phyloP scores from a whole-genome alignment of 306 rosid genomes.

The Psophocarpus tetragonolobus region DNA sequence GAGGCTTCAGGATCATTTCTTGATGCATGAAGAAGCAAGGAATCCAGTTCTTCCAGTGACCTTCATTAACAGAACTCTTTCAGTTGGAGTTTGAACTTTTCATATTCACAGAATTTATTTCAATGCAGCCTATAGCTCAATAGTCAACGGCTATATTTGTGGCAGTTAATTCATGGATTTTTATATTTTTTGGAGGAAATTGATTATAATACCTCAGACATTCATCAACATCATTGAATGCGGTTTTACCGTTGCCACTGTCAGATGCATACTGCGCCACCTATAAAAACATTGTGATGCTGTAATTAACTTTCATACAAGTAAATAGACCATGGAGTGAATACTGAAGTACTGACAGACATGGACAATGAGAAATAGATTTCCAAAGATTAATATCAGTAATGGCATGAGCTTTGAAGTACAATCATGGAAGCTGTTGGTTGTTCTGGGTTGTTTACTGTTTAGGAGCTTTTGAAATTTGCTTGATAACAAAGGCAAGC shows the following conservation, averaged over 20 bases:
- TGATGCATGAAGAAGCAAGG: conserved; percentile 70
- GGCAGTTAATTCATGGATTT: background rate
- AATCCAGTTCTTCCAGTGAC: conserved; percentile 90
- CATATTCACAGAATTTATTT: conserved; percentile 5
- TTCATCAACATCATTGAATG: conserved; percentile 65
- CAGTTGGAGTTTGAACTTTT: conserved; percentile 28
- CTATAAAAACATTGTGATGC: conserved; percentile 44
- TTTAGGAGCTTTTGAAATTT: background rate
- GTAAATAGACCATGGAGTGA: background rate
- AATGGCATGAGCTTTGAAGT: conserved; percentile 14
- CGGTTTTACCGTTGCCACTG: conserved; percentile 69
- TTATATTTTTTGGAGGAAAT: background rate
- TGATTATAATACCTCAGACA: conserved; percentile 70
- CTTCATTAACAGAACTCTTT: conserved; percentile 41
- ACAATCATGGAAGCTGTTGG: background rate
- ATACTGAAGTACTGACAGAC: background rate
- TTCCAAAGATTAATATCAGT: background rate
- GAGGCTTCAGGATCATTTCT: conserved; percentile 85
- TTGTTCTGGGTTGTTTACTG: background rate
- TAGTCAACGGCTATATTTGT: background rate
- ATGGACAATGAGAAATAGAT: background rate
- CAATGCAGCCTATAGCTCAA: background rate
- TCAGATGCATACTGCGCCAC: conserved; percentile 91
- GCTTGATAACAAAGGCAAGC: background rate
- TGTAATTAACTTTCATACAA: conserved; percentile 19